Evolutionary conservation across 805 yeast species (phyloP).

Genomic region (Cyberlindnera nakhonratchasimensis): DNA sequence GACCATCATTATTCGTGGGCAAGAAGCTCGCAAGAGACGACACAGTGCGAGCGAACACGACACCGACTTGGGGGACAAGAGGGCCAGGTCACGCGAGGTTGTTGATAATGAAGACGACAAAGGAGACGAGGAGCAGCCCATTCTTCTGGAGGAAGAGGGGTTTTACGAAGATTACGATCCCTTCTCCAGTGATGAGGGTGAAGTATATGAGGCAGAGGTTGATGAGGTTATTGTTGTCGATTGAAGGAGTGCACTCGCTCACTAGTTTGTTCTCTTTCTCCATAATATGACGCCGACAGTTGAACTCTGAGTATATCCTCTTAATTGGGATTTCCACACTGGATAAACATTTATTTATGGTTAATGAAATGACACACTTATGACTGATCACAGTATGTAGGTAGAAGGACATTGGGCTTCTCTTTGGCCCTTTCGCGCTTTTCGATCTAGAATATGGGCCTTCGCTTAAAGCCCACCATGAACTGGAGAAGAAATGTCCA

Average conservation of each 20-base stretch:
- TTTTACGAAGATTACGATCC: slow-evolving; percentile 11
- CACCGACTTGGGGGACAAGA: slow-evolving; percentile 2
- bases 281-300: too few relatives aligned
- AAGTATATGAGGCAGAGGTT: not conserved
- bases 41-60: slow-evolving; percentile 3
- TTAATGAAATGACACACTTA: too few relatives aligned
- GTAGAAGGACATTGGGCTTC: too few relatives aligned
- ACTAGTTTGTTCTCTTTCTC: not conserved
- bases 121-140: slow-evolving; percentile 1
- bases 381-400: too few relatives aligned
- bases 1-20: too few relatives aligned
- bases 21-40: slow-evolving; percentile 3
- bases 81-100: slow-evolving; percentile 5
- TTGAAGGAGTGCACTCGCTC: not conserved
- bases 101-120: slow-evolving; percentile 1
- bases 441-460: too few relatives aligned
- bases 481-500: too few relatives aligned
- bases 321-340: too few relatives aligned
- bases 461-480: too few relatives aligned
- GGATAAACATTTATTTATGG: too few relatives aligned
- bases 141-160: slow-evolving; percentile 9
- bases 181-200: slow-evolving; percentile 9
- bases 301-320: too few relatives aligned
- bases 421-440: too few relatives aligned
- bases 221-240: slow-evolving; percentile 6